Percentiles rank a stretch among this genome's conserved stretches.
Conservation (phyloP, 2,329 filamentous ascomycete species). For the Coniochaeta sp. region DNA sequence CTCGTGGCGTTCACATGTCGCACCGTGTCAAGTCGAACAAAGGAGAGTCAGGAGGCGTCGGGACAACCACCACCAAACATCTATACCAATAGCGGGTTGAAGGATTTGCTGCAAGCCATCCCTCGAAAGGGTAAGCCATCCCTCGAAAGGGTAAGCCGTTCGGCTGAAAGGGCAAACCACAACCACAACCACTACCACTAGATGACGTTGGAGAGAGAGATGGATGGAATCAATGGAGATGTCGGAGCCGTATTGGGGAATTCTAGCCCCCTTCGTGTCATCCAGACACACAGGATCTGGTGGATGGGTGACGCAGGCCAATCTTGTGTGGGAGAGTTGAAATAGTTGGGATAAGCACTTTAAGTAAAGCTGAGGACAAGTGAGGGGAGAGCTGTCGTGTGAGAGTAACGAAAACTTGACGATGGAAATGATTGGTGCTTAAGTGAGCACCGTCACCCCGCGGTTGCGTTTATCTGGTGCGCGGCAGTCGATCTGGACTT, state of each 20-base stretch:
- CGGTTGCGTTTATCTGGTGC: neutral
- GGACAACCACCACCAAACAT: no score
- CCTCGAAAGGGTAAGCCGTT: no score
- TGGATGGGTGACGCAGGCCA: neutral
- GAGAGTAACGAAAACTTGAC: neutral
- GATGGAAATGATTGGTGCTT: neutral
- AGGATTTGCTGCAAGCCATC: no score
- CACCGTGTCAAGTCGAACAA: no score
- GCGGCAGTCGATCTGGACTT: neutral
- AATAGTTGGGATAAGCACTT: neutral
- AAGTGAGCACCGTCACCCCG: neutral
- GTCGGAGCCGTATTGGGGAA: neutral
- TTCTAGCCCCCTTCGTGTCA: neutral
- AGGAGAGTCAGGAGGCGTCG: no score
- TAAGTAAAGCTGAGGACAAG: neutral
- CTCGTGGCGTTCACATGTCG: no score
- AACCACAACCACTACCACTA: no score
- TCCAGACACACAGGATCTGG: no score
- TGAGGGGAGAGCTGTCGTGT: no score
- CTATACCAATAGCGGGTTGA: no score
- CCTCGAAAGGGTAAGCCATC: no score
- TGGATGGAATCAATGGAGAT: neutral
- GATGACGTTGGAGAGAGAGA: neutral
- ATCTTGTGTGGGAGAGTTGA: neutral
- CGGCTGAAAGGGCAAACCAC: no score